Conservation (phyloP, 108 stramenopile genomes). For the Discostella stelligeroides region DNA sequence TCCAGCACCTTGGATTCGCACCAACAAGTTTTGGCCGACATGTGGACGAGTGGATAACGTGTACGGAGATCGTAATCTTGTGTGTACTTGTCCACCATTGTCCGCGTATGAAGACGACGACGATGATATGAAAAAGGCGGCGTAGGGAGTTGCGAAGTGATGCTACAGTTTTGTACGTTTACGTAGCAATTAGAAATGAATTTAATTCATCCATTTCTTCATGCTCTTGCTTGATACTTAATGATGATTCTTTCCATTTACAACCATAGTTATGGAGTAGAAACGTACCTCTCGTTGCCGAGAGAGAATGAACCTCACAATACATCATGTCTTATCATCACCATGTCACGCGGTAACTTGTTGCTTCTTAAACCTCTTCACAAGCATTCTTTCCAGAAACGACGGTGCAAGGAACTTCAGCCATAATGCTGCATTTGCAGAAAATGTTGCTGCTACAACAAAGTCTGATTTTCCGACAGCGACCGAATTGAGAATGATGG, state of each 20-base stretch:
- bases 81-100: constrained; percentile 96
- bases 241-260: no score
- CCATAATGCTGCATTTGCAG: constrained; percentile 69
- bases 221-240: no score
- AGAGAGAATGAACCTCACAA: no score
- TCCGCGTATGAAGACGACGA: constrained; percentile 83
- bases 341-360: no score
- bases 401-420: constrained; percentile 68
- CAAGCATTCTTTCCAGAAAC: constrained; percentile 60
- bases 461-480: constrained; percentile 64
- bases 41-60: constrained; percentile 98
- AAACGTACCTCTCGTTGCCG: no score
- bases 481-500: constrained; percentile 53
- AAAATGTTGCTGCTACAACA: constrained; percentile 68
- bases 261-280: no score
- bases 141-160: constrained; percentile 34
- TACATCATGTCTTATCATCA: no score
- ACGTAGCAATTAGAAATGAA: no score
- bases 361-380: constrained; percentile 71
- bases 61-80: constrained; percentile 96
- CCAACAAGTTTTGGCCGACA: constrained; percentile 98
- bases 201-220: no score
- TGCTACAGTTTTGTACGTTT: no score
- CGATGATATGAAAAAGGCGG: constrained; percentile 73
- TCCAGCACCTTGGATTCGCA: constrained; percentile 94